phyloP scores from a whole-genome alignment of 2,329 filamentous ascomycete genomes.

The Apiospora hydei region DNA sequence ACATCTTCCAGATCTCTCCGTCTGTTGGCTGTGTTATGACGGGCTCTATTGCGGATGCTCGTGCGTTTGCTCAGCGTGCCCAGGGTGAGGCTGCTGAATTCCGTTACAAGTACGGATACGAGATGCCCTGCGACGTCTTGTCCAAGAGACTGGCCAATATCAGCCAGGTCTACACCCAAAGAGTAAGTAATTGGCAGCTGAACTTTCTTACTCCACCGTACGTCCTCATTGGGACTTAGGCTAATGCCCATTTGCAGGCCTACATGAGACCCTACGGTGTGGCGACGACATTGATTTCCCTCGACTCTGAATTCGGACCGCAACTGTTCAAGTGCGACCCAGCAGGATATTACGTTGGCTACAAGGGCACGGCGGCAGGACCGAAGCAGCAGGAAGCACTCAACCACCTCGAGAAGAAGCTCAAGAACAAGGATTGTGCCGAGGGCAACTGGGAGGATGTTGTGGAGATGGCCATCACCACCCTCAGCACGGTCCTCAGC shows the following conservation, averaged over 20 bases:
- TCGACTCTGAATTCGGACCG: constrained; percentile 90
- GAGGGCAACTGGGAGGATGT: constrained; percentile 97
- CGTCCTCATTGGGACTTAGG: constrained; percentile 31
- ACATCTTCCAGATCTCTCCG: constrained; percentile 96
- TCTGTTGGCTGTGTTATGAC: constrained; percentile 99
- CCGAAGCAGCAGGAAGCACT: constrained; percentile 99
- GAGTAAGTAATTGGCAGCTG: constrained; percentile 62
- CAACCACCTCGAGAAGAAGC: constrained; percentile 99
- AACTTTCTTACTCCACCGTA: constrained; percentile 19
- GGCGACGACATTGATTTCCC: constrained; percentile 91
- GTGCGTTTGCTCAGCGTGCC: constrained; percentile 90
- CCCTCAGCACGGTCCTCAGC: constrained; percentile 93
- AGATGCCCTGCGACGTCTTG: constrained; percentile 98
- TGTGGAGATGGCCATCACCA: constrained; percentile 94
- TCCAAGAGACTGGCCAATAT: constrained; percentile 98
- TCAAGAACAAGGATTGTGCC: constrained; percentile 97
- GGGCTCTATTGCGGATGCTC: constrained; percentile 95
- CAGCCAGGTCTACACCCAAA: constrained; percentile 98
- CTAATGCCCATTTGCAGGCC: constrained; percentile 58
- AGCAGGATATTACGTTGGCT: constrained; percentile 96
- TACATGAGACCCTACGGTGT: constrained; percentile 99
- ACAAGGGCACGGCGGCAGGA: constrained; percentile 96
- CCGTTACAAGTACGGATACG: constrained; percentile 97
- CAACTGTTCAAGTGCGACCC: constrained; percentile 99
- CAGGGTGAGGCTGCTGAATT: constrained; percentile 97